Percentiles rank a stretch among this genome's conserved stretches.
phyloP scores from a whole-genome alignment of 441 rosid genomes.

The Brassica hybrid region DNA sequence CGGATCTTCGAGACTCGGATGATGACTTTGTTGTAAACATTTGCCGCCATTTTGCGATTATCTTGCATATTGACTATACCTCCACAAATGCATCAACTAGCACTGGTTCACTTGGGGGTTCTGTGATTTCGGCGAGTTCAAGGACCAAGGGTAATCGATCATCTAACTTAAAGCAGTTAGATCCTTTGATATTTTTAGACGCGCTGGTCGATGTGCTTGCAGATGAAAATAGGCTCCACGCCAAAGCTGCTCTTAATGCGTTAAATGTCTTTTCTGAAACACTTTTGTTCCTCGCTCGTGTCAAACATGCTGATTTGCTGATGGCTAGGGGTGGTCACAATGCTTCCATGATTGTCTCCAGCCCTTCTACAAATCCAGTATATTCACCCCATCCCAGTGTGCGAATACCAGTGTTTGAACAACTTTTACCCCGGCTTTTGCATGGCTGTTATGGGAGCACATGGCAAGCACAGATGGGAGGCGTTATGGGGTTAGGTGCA shows the following conservation, averaged over 20 bases:
- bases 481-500: slow-evolving; percentile 99
- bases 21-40: slow-evolving; percentile 88
- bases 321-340: slow-evolving; percentile 96
- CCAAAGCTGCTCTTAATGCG: slow-evolving; percentile 94
- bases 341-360: slow-evolving; percentile 97
- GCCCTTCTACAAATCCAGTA: slow-evolving; percentile 99
- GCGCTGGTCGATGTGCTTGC: slow-evolving; percentile 97
- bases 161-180: slow-evolving; percentile 87
- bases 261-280: slow-evolving; percentile 92
- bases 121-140: slow-evolving; percentile 67
- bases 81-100: slow-evolving; percentile 64
- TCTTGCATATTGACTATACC: slow-evolving; percentile 74
- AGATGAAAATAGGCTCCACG: slow-evolving; percentile 90
- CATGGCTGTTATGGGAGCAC: slow-evolving; percentile 98
- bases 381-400: slow-evolving; percentile 97
- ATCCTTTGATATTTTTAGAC: slow-evolving; percentile 90
- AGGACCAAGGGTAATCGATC: slow-evolving; percentile 65
- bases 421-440: slow-evolving; percentile 95
- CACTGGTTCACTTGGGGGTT: slow-evolving; percentile 52
- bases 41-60: slow-evolving; percentile 97
- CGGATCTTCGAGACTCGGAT: slow-evolving; percentile 77
- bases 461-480: slow-evolving; percentile 99
- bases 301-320: slow-evolving; percentile 84
- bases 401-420: slow-evolving; percentile 97
- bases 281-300: slow-evolving; percentile 90